phyloP scores from a whole-genome alignment of 2,329 filamentous ascomycete species.

The Diaporthe capsici region DNA sequence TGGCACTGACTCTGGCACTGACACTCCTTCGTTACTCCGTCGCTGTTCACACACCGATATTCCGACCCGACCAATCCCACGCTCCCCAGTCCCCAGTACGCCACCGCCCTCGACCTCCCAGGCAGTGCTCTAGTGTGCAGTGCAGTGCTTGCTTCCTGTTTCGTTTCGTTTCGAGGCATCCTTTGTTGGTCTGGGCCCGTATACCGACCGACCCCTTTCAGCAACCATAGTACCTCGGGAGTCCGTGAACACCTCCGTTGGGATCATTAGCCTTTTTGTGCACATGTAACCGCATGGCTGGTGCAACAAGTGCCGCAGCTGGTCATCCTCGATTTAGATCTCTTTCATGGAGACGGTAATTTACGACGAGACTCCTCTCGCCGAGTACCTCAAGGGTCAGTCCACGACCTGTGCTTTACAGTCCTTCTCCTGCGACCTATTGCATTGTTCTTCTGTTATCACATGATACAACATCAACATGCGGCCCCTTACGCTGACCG shows the following conservation, averaged over 20 bases:
- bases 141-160: background rate
- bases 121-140: background rate
- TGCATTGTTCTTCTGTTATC: conserved; percentile 19
- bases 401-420: conserved; percentile 38
- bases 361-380: conserved; percentile 88
- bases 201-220: conserved; percentile 23
- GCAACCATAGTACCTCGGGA: conserved; percentile 10
- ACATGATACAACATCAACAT: conserved; percentile 34
- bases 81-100: background rate
- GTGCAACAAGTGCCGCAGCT: conserved; percentile 35
- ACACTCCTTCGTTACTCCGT: conserved; percentile 15
- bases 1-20: conserved; percentile 15
- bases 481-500: conserved; percentile 43
- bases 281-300: conserved; percentile 37
- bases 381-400: conserved; percentile 89
- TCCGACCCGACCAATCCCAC: conserved; percentile 15
- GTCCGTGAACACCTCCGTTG: conserved; percentile 17
- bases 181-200: conserved; percentile 32
- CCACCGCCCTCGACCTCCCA: conserved; percentile 18
- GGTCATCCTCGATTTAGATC: conserved; percentile 33
- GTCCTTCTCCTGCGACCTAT: conserved; percentile 21
- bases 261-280: conserved; percentile 36
- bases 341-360: conserved; percentile 86
- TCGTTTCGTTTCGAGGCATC: conserved; percentile 31
- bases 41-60: conserved; percentile 34